Percentiles rank a stretch among this genome's conserved stretches.
These are phyloP conservation scores for Claviceps capensis DNA, from an alignment of 2,329 filamentous ascomycete species.

Conservation along the genomic window DNA sequence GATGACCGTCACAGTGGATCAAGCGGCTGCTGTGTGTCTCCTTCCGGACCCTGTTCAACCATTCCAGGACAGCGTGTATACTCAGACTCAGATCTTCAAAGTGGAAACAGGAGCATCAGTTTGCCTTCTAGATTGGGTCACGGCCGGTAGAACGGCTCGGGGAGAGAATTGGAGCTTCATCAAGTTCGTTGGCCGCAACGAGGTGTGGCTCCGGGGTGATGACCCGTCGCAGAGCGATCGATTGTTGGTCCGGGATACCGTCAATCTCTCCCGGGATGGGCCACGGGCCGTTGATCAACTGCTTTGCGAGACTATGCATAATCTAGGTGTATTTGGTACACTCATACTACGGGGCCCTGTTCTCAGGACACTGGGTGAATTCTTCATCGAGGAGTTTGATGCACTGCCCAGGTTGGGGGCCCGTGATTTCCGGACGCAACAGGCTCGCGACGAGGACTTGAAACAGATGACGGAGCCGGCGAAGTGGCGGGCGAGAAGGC, in stretches of 20 bases:
- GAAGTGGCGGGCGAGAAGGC: constrained; percentile 40
- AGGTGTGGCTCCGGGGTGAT: constrained; percentile 50
- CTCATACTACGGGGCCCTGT: constrained; percentile 66
- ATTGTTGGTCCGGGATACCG: constrained; percentile 72
- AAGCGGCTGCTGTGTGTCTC: constrained; percentile 44
- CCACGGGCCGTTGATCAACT: constrained; percentile 24
- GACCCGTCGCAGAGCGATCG: constrained; percentile 27
- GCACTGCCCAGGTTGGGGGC: constrained; percentile 69
- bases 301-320: constrained; percentile 53
- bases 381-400: constrained; percentile 69
- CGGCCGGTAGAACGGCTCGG: constrained; percentile 67
- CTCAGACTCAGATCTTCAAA: constrained; percentile 69
- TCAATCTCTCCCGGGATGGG: constrained; percentile 53
- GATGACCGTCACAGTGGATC: constrained; percentile 35
- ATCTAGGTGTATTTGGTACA: constrained; percentile 68
- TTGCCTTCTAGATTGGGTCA: constrained; percentile 89
- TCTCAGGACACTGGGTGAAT: constrained; percentile 51
- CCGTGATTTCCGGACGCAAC: constrained; percentile 55
- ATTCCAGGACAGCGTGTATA: constrained; percentile 71
- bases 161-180: constrained; percentile 82
- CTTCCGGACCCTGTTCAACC: constrained; percentile 91
- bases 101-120: constrained; percentile 45
- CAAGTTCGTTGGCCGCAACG: constrained; percentile 72
- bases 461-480: constrained; percentile 27
- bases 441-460: constrained; percentile 27